A percentile compares a stretch with the other conserved stretches of the same genome.
Conservation (phyloP, 2,329 filamentous ascomycete genomes). For the Trichophaea hybrida region DNA sequence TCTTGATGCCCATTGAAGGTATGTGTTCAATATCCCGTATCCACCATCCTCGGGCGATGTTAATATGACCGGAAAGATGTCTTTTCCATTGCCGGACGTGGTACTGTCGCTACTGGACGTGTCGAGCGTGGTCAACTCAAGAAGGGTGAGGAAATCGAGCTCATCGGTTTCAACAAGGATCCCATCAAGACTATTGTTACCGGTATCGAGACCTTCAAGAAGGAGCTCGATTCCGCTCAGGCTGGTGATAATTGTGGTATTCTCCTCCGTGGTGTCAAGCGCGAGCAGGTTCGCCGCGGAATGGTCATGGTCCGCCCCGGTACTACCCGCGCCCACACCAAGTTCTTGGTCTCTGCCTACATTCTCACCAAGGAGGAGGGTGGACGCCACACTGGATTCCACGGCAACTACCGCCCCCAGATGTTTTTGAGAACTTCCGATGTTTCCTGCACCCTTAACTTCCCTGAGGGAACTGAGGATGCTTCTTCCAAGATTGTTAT, state of each 20-base stretch:
- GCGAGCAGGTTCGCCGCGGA: conserved; percentile 84
- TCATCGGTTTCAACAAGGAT: conserved; percentile 69
- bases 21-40: conserved; percentile 30
- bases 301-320: conserved; percentile 87
- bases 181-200: conserved; percentile 98
- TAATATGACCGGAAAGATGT: conserved; percentile 40
- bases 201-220: conserved; percentile 99
- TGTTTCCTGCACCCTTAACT: conserved; percentile 60
- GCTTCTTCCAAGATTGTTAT: conserved; percentile 67
- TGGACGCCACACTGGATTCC: conserved; percentile 91
- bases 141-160: conserved; percentile 86
- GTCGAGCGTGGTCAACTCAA: conserved; percentile 91
- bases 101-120: conserved; percentile 91
- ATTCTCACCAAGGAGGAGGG: conserved; percentile 96
- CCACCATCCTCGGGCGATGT: conserved; percentile 22
- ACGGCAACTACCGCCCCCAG: conserved; percentile 91
- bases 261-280: conserved; percentile 85
- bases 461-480: conserved; percentile 72
- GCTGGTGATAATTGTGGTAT: conserved; percentile 98
- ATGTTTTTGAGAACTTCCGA: conserved; percentile 88
- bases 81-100: conserved; percentile 81
- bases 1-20: conserved; percentile 89
- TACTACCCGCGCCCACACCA: conserved; percentile 67
- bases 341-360: conserved; percentile 94
- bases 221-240: conserved; percentile 90